A percentile compares a stretch with the other conserved stretches of the same genome.
Evolutionary conservation across 306 rosid genomes (phyloP).

Genomic region (Dryas octopetala): DNA sequence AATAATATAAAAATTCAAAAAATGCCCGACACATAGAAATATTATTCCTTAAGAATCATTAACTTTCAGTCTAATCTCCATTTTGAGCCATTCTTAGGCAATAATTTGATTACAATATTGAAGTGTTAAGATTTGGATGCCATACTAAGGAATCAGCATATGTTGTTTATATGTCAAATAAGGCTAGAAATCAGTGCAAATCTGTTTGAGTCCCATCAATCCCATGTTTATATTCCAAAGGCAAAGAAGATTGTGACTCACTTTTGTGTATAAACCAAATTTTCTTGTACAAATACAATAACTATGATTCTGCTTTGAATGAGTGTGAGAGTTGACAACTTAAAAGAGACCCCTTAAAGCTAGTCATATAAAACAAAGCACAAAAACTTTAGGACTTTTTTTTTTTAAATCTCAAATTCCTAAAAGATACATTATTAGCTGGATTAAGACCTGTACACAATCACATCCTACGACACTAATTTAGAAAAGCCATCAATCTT

Average conservation of each 20-base stretch:
- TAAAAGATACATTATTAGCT: neutral
- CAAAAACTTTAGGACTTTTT: neutral
- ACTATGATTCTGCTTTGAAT: conserved; percentile 22
- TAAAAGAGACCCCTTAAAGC: conserved; percentile 1
- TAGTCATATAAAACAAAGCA: neutral
- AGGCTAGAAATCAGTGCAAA: neutral
- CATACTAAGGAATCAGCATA: conserved; percentile 9
- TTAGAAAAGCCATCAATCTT: neutral
- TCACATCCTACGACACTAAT: neutral
- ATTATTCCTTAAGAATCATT: conserved; percentile 19
- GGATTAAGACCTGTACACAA: neutral
- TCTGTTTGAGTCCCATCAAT: neutral
- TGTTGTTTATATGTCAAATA: neutral
- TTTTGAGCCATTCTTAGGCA: conserved; percentile 1
- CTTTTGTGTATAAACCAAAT: conserved; percentile 11
- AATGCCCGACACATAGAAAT: conserved; percentile 37
- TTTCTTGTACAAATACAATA: conserved; percentile 1
- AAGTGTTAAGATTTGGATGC: neutral
- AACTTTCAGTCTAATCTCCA: conserved; percentile 20
- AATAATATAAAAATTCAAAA: conserved; percentile 23
- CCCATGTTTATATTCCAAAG: conserved; percentile 24
- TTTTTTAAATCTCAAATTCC: neutral
- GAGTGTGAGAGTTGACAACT: conserved; percentile 33
- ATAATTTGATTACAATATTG: neutral
- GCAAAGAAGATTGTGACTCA: conserved; percentile 12